Base-by-base conservation (phyloP, 1,284 basidiomycete genomes). In the Pyrrhoderma noxium region DNA sequence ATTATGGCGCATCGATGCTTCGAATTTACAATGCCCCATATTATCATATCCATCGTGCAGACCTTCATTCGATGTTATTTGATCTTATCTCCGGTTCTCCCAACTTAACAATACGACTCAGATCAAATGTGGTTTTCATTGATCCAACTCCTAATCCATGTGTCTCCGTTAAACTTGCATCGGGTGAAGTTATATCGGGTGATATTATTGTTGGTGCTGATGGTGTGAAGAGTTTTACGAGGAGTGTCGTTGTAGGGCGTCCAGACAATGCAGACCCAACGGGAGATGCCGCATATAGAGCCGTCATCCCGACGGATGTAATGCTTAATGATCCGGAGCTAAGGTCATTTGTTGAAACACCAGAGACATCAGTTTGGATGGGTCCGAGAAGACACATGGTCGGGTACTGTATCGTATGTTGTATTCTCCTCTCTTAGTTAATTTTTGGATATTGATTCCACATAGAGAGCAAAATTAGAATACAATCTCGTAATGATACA, bases 141-240 rank as follows among this genome's bases (percentile, higher is more conserved):
- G 68, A 77, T 45, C 65, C 72, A 5, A 56, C 57, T 13, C 42
- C 45, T 23, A 65, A 70, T 1, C 39, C 42, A 38, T 63, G 64
- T 4, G 43, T 50, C 13, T 60, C 62, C 19, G 61, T 76, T 16
- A 73, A 67, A 7, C 62, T 73, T 50, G 59, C 65, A 46, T 66
- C 69, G 3, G 76, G 76, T 2, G 68, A 73, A 56, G 61, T 70
- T n/a, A 56, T 79, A 27, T 55, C 56, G 3, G 68, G 69, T 2
- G 74, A 80, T 55, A 53, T 81, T 13, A 61, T 79, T 49, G 64
- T 81, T 9, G 77, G 76, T 11, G 76, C 76, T 1, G 79, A 81
- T 55, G 79, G 78, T 3, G 64, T 80, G 23, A 72, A 74, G 59
- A 73, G 70, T 50, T 57, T 64, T n/a, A 63, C 73, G 1, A 67